Evolutionary conservation across 495 filamentous ascomycete species (phyloP).

Genomic region (Penicillium parvum): DNA sequence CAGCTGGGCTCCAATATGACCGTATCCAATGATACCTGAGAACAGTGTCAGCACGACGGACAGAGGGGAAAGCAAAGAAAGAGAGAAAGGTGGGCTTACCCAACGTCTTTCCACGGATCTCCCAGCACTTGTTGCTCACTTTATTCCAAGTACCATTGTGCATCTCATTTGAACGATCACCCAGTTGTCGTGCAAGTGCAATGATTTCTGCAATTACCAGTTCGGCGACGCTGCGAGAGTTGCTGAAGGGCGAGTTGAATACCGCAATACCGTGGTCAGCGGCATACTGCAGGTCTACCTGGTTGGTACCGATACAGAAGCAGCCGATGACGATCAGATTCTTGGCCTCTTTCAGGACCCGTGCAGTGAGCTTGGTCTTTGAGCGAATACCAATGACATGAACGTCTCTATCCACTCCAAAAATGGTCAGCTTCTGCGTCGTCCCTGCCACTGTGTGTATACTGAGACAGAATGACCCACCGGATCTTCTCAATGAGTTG

Average conservation of each 20-base stretch:
- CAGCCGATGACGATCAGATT: constrained; percentile 95
- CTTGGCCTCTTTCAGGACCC: constrained; percentile 81
- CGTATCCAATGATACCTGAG: constrained; percentile 87
- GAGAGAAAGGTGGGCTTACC: constrained; percentile 50
- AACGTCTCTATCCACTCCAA: constrained; percentile 59
- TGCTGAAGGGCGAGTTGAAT: constrained; percentile 98
- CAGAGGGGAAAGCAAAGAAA: not conserved
- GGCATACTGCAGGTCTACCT: constrained; percentile 90
- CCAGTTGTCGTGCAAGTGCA: constrained; percentile 80
- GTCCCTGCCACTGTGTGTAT: not conserved
- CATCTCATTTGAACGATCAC: constrained; percentile 92
- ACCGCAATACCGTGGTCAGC: constrained; percentile 90
- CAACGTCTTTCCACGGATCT: constrained; percentile 94
- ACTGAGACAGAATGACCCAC: constrained; percentile 38
- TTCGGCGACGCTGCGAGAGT: constrained; percentile 95
- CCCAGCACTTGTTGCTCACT: constrained; percentile 93
- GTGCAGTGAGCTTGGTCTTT: constrained; percentile 88
- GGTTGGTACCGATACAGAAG: constrained; percentile 99
- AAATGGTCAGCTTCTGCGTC: not conserved
- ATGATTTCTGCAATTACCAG: constrained; percentile 94
- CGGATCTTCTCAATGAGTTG: constrained; percentile 94
- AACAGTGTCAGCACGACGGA: constrained; percentile 3
- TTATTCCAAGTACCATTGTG: constrained; percentile 97
- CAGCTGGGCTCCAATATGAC: constrained; percentile 94
- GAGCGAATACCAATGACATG: constrained; percentile 98